phyloP scores from a whole-genome alignment of 495 filamentous ascomycete genomes.

The Polyplosphaeria fusca region DNA sequence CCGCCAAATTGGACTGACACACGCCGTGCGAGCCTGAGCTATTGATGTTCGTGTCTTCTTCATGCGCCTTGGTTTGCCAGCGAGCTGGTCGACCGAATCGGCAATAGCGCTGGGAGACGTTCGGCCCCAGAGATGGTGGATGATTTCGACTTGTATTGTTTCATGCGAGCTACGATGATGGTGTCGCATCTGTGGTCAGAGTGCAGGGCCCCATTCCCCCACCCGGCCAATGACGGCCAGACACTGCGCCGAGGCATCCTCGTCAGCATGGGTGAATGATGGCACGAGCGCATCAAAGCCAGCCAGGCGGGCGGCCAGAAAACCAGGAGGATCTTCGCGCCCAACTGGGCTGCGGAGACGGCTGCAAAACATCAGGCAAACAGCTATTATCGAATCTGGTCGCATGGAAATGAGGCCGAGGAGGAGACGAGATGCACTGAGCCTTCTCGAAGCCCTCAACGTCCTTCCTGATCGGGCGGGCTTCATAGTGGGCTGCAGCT shows the following conservation, averaged over 20 bases:
- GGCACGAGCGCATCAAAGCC: neutral
- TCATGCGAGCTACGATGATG: constrained; percentile 11
- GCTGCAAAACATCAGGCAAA: constrained; percentile 18
- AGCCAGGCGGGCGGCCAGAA: neutral
- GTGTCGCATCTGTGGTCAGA: constrained; percentile 22
- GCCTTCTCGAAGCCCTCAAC: no score
- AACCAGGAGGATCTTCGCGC: constrained; percentile 7
- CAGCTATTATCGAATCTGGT: constrained; percentile 5
- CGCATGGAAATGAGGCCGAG: constrained; percentile 4
- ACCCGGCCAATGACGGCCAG: constrained; percentile 10
- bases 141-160: constrained; percentile 17
- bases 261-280: neutral
- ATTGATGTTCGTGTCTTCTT: constrained; percentile 11
- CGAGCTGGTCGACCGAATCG: constrained; percentile 3
- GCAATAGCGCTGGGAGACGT: constrained; percentile 4
- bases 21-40: neutral
- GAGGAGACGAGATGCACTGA: constrained; percentile 3
- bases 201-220: neutral
- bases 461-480: no score
- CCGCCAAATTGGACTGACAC: constrained; percentile 1
- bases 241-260: constrained; percentile 21
- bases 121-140: neutral
- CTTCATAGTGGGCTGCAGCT: no score
- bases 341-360: neutral
- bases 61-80: constrained; percentile 2